These are phyloP conservation scores for Fusarium veterinarium DNA, from an alignment of 2,329 filamentous ascomycete species.

Conservation along the genomic window DNA sequence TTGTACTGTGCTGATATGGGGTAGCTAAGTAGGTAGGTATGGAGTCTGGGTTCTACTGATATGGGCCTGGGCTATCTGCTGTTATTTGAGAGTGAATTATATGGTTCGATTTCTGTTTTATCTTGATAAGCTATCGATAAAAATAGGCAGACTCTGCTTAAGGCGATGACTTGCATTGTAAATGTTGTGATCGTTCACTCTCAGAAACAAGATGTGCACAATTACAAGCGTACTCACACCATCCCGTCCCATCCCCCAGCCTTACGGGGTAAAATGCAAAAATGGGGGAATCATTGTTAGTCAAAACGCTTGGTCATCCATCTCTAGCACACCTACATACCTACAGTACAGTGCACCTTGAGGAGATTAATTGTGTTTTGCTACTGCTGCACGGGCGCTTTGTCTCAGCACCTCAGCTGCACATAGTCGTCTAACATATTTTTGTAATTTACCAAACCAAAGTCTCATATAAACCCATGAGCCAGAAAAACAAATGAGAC, in stretches of 20 bases:
- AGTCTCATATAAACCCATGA: not conserved
- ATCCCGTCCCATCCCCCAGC: constrained; percentile 16
- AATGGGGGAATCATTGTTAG: constrained; percentile 2
- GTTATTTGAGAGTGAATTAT: not conserved
- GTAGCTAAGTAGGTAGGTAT: not conserved
- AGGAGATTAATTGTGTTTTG: not conserved
- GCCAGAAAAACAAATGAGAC: not conserved
- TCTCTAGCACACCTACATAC: not conserved
- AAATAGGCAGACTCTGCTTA: not conserved
- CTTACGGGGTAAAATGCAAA: constrained; percentile 4
- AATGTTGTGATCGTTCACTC: not conserved
- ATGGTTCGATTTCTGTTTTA: not conserved
- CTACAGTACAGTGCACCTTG: not conserved
- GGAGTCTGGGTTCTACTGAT: not conserved
- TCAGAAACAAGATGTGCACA: constrained; percentile 3
- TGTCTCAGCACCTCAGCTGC: constrained; percentile 17
- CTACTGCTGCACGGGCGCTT: not conserved
- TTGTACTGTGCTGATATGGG: constrained; percentile 9
- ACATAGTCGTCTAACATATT: not conserved
- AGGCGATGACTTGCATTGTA: not conserved
- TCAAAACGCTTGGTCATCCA: constrained; percentile 29
- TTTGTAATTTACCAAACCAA: constrained; percentile 26
- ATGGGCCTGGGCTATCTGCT: not conserved
- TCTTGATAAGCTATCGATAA: not conserved
- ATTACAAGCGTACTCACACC: not conserved